Percentiles rank a stretch among this genome's conserved stretches.
Evolutionary conservation across 768 basidiomycete species (phyloP).

Genomic region (Leucocoprinus birnbaumii): DNA sequence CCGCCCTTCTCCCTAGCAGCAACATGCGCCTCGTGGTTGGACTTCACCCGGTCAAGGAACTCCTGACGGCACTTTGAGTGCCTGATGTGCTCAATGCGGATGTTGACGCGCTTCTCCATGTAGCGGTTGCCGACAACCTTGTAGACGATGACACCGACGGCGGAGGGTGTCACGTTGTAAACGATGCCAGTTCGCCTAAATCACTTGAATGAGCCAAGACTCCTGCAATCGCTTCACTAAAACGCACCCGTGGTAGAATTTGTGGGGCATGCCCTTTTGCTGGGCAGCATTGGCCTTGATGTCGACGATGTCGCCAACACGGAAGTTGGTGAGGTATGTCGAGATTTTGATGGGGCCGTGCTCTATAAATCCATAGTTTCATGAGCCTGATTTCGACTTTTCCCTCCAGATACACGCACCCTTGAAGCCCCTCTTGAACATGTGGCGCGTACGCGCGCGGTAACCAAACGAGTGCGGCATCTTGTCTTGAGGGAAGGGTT

Average conservation of each 20-base stretch:
- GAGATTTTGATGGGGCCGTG: constrained; percentile 89
- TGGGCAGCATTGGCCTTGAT: constrained; percentile 99
- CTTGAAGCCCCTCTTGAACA: constrained; percentile 99
- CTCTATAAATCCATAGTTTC: constrained; percentile 43
- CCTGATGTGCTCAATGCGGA: constrained; percentile 91
- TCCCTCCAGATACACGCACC: constrained; percentile 45
- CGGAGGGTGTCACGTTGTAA: constrained; percentile 95
- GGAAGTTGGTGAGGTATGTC: constrained; percentile 91
- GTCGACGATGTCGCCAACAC: constrained; percentile 97
- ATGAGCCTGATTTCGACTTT: constrained; percentile 10
- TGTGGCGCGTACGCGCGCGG: constrained; percentile 99
- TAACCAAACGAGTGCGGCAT: constrained; percentile 99
- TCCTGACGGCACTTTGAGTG: constrained; percentile 98
- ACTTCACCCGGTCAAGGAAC: constrained; percentile 94
- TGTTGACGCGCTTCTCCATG: constrained; percentile 99
- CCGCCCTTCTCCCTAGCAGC: constrained; percentile 91
- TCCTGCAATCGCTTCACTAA: neutral
- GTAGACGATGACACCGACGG: constrained; percentile 96
- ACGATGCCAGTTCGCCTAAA: constrained; percentile 93
- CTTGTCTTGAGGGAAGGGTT: constrained; percentile 33
- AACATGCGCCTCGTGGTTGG: constrained; percentile 79
- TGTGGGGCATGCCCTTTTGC: constrained; percentile 99
- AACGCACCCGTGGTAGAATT: constrained; percentile 92
- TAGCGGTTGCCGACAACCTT: constrained; percentile 99
- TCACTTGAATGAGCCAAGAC: neutral